Evolutionary conservation across 2,329 filamentous ascomycete genomes (phyloP).

Genomic region (Juglanconis juglandina): DNA sequence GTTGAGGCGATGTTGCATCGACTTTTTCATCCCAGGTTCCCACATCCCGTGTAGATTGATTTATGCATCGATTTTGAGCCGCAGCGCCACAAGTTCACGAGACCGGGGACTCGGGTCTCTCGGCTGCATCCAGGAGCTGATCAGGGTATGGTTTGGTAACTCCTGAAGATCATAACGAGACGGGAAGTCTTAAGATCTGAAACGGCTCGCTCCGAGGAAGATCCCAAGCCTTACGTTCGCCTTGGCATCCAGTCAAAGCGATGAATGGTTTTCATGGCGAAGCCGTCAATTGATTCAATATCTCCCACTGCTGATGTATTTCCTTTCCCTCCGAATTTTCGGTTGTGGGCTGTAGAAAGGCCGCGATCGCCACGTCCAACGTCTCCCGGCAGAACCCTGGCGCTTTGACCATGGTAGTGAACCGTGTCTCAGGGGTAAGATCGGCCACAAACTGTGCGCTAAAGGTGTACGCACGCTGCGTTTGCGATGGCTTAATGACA

Average conservation of each 20-base stretch:
- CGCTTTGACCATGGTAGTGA: constrained; percentile 42
- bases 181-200: constrained; percentile 13
- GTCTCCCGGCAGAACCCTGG: constrained; percentile 45
- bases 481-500: constrained; percentile 78
- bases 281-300: constrained; percentile 31
- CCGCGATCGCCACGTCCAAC: constrained; percentile 48
- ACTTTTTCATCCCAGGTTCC: not conserved
- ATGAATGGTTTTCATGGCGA: constrained; percentile 22
- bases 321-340: constrained; percentile 30
- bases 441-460: constrained; percentile 58
- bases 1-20: not conserved
- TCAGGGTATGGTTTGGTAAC: not conserved
- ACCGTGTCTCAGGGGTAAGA: constrained; percentile 37
- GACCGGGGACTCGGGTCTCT: not conserved
- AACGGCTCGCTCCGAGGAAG: constrained; percentile 7
- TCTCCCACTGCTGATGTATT: constrained; percentile 37
- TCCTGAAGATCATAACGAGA: constrained; percentile 1
- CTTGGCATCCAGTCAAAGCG: constrained; percentile 21
- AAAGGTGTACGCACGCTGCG: constrained; percentile 61
- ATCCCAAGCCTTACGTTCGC: not conserved
- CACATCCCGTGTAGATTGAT: not conserved
- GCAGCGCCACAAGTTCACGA: not conserved
- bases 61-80: not conserved
- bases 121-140: not conserved
- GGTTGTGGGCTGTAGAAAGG: constrained; percentile 36